phyloP scores from a whole-genome alignment of 164 flowering plant genomes.

The Sextonia rubra region DNA sequence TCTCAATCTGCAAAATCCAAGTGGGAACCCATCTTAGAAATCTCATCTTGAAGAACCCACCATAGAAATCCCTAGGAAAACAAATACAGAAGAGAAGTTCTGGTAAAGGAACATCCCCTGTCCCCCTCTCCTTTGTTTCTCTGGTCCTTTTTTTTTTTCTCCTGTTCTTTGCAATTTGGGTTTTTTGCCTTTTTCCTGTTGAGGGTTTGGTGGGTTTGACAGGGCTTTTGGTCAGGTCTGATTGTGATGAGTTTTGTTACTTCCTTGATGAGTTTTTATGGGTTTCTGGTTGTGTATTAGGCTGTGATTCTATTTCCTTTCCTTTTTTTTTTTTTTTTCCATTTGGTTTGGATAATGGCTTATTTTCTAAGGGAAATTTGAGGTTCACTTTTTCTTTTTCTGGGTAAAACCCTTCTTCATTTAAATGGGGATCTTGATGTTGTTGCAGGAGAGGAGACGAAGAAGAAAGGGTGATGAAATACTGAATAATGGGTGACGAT shows the following conservation, averaged over 20 bases:
- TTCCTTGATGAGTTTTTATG: constrained; percentile 18
- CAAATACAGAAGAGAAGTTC: too few relatives aligned
- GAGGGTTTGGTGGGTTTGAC: constrained; percentile 18
- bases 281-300: constrained; percentile 22
- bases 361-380: constrained; percentile 9
- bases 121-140: too few relatives aligned
- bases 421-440: constrained; percentile 34
- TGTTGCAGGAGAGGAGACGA: constrained; percentile 60
- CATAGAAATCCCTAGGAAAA: too few relatives aligned
- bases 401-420: too few relatives aligned
- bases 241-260: constrained; percentile 19
- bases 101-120: too few relatives aligned
- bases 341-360: constrained; percentile 13
- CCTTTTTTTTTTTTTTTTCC: too few relatives aligned
- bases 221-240: constrained; percentile 18
- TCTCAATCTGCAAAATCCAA: too few relatives aligned
- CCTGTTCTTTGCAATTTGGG: too few relatives aligned
- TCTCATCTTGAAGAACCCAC: too few relatives aligned
- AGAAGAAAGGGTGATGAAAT: constrained; percentile 39
- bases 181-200: not conserved
- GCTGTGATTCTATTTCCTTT: not conserved
- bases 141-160: too few relatives aligned
- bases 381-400: constrained; percentile 4
- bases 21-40: too few relatives aligned
- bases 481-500: too few relatives aligned